These are phyloP conservation scores for Voacanga thouarsii DNA, from an alignment of 257 asterid species.

Conservation along the genomic window DNA sequence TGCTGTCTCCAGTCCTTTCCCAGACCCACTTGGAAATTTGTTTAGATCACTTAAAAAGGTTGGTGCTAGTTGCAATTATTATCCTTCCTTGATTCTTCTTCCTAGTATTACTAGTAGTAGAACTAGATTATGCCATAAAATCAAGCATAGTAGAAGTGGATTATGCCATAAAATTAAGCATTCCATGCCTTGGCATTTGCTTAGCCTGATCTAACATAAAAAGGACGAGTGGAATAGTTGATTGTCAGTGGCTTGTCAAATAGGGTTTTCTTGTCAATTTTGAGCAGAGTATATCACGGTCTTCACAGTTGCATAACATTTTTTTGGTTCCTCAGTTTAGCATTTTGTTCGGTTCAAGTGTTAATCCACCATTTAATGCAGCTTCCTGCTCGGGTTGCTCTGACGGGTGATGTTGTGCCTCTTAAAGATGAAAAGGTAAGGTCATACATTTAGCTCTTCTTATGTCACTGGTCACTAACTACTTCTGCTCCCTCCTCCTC, in stretches of 20 bases:
- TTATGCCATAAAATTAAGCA: too few relatives aligned
- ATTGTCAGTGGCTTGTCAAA: background rate
- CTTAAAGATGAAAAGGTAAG: slow-evolving; percentile 74
- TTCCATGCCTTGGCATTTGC: background rate
- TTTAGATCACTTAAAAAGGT: slow-evolving; percentile 69
- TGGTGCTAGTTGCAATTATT: background rate
- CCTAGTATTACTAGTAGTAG: too few relatives aligned
- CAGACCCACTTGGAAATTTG: slow-evolving; percentile 59
- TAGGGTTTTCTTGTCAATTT: background rate
- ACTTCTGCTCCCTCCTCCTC: background rate
- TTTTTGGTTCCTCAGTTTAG: background rate
- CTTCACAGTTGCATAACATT: slow-evolving; percentile 11
- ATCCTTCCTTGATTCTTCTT: slow-evolving; percentile 10
- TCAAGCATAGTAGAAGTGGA: too few relatives aligned
- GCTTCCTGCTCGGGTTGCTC: slow-evolving; percentile 86
- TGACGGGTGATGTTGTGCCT: slow-evolving; percentile 66
- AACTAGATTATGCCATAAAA: too few relatives aligned
- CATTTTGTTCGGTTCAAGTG: slow-evolving; percentile 9
- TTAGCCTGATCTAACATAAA: background rate
- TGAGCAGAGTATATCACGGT: background rate
- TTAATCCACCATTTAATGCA: slow-evolving; percentile 30
- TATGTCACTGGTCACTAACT: background rate
- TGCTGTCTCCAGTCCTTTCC: slow-evolving; percentile 78
- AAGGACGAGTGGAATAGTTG: background rate
- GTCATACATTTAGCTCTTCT: background rate